Evolutionary conservation across 352 stramenopile genomes (phyloP).

Genomic region (Phytopythium chamaehyphon): DNA sequence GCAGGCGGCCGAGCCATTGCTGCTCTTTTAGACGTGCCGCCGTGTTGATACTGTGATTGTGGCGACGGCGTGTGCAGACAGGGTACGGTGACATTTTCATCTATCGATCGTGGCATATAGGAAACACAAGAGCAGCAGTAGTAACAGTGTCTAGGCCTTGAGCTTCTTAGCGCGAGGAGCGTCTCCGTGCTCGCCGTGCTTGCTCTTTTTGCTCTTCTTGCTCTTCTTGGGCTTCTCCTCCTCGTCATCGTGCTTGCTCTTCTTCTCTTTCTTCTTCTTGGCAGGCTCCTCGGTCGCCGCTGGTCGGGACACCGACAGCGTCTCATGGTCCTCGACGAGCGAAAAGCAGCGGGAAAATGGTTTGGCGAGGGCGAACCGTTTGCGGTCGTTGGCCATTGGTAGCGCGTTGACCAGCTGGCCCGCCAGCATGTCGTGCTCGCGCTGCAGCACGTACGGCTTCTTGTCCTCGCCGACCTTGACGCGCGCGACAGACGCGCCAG

Average conservation of each 20-base stretch:
- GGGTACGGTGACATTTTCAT: background rate
- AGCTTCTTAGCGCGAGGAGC: conserved; percentile 11
- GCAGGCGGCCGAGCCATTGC: conserved; percentile 50
- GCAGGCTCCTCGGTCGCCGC: background rate
- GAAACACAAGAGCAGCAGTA: conserved; percentile 2
- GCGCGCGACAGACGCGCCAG: conserved; percentile 37
- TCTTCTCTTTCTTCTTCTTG: conserved; percentile 18
- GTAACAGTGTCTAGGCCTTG: conserved; percentile 1
- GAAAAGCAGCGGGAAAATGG: conserved; percentile 74
- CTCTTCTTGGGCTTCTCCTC: conserved; percentile 33
- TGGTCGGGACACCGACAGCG: background rate
- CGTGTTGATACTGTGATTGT: background rate
- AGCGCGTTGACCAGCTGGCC: conserved; percentile 79
- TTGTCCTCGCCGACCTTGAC: conserved; percentile 28
- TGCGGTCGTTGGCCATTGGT: conserved; percentile 45
- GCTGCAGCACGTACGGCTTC: conserved; percentile 57
- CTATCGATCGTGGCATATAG: conserved; percentile 5
- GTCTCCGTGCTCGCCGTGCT: conserved; percentile 19
- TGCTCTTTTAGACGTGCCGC: conserved; percentile 67
- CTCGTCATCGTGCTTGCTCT: conserved; percentile 7
- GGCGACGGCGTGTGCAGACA: background rate
- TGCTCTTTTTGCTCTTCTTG: conserved; percentile 59
- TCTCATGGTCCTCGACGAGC: conserved; percentile 44
- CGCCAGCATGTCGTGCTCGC: conserved; percentile 55
- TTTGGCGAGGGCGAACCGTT: conserved; percentile 63